Conservation (phyloP, 768 basidiomycete genomes). For the Cystofilobasidium macerans region DNA sequence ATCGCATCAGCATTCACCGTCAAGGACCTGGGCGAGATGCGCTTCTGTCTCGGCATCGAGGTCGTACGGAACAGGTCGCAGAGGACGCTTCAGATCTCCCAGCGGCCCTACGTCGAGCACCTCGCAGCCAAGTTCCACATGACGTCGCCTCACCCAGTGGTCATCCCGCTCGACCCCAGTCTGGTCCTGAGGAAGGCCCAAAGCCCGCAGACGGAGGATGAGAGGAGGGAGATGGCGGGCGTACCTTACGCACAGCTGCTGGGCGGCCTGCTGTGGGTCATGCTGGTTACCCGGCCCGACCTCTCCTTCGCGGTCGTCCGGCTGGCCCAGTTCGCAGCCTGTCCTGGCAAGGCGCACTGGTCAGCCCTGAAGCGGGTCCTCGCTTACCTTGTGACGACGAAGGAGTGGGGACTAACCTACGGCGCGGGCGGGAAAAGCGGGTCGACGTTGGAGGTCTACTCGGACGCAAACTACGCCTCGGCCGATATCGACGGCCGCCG, state of each 20-base stretch:
- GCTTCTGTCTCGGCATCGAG: constrained; percentile 19
- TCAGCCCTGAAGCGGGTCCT: constrained; percentile 27
- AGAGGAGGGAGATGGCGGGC: background rate
- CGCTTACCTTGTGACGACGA: constrained; percentile 29
- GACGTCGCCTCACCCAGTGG: background rate
- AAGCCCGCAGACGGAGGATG: background rate
- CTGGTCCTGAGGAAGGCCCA: constrained; percentile 2
- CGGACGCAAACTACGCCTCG: constrained; percentile 36
- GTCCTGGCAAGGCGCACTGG: constrained; percentile 23
- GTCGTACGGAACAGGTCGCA: constrained; percentile 2
- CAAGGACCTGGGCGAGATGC: constrained; percentile 19
- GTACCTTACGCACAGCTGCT: constrained; percentile 20
- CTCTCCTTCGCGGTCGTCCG: constrained; percentile 5
- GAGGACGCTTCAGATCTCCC: constrained; percentile 1
- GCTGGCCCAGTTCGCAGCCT: constrained; percentile 12
- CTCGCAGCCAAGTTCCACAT: constrained; percentile 10
- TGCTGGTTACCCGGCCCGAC: constrained; percentile 27
- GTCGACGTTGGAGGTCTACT: constrained; percentile 30
- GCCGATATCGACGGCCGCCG: constrained; percentile 32
- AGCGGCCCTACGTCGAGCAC: constrained; percentile 17
- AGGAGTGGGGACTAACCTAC: constrained; percentile 38
- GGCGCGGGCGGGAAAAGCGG: constrained; percentile 38
- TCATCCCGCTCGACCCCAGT: background rate
- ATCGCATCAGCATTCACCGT: constrained; percentile 11
- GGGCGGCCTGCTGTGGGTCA: constrained; percentile 23